These are phyloP conservation scores for Apophysomyces variabilis DNA, from an alignment of 371 early-diverging fungal genomes.

Conservation along the genomic window DNA sequence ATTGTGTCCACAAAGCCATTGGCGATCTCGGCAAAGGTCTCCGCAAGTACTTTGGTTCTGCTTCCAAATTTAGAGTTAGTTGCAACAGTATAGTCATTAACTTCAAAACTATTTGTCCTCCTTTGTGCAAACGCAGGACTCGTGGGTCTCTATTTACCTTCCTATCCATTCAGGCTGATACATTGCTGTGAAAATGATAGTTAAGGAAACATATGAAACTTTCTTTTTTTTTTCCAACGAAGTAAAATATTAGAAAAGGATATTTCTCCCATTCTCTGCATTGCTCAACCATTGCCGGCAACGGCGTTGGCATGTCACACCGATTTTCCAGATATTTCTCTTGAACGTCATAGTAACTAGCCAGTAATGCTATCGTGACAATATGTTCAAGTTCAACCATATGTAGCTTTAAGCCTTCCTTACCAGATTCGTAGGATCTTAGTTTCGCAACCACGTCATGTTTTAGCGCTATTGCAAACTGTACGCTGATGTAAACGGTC, in stretches of 20 bases:
- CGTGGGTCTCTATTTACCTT: conserved; percentile 14
- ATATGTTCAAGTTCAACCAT: background rate
- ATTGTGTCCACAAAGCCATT: conserved; percentile 27
- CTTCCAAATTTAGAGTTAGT: too few species aligned
- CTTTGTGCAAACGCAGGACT: background rate
- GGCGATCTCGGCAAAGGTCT: conserved; percentile 25
- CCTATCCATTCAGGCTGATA: conserved; percentile 27
- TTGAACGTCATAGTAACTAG: conserved; percentile 16
- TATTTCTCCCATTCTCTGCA: conserved; percentile 28
- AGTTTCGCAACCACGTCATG: conserved; percentile 18
- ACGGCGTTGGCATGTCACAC: conserved; percentile 21
- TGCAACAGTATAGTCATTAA: too few species aligned
- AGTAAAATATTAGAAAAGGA: conserved; percentile 3
- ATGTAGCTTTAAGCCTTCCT: background rate
- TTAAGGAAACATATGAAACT: background rate
- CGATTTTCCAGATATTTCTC: conserved; percentile 18
- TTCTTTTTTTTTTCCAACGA: background rate
- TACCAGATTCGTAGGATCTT: conserved; percentile 28
- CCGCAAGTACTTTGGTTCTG: conserved; percentile 25
- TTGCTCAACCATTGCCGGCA: conserved; percentile 20
- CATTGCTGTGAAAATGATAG: conserved; percentile 1
- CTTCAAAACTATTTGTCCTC: too few species aligned
- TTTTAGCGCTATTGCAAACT: conserved; percentile 24
- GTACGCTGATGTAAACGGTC: conserved; percentile 21
- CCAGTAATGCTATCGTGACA: conserved; percentile 16